A percentile compares a stretch with the other conserved stretches of the same genome.
Conservation (phyloP, 768 basidiomycete genomes). For the Saitozyma podzolica region DNA sequence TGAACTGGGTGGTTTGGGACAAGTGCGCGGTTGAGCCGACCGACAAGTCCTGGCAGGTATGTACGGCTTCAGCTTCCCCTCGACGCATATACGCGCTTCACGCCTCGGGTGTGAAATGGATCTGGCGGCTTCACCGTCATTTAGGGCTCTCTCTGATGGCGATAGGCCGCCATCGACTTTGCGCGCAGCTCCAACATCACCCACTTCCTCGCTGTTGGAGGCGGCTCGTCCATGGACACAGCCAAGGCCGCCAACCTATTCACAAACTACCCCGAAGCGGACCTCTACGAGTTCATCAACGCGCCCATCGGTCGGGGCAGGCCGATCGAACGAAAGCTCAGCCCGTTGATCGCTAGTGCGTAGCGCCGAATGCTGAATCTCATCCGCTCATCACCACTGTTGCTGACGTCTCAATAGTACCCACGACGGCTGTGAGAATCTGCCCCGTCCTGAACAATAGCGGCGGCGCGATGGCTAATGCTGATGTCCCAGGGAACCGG, state of each 20-base stretch:
- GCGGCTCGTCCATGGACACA: constrained; percentile 75
- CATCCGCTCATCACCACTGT: background rate
- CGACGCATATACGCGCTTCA: too few relatives aligned
- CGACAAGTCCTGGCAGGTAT: constrained; percentile 58
- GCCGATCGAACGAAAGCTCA: constrained; percentile 70
- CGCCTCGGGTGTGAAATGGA: too few relatives aligned
- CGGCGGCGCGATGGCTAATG: background rate
- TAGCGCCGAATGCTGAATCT: background rate
- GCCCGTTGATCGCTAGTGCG: constrained; percentile 79
- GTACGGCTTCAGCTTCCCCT: constrained; percentile 2
- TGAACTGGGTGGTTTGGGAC: constrained; percentile 39
- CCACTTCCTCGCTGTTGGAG: constrained; percentile 66
- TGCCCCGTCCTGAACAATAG: too few relatives aligned
- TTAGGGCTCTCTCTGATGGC: background rate
- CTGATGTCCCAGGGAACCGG: constrained; percentile 33
- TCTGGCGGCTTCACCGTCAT: background rate
- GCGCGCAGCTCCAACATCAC: constrained; percentile 82
- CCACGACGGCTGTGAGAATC: constrained; percentile 66
- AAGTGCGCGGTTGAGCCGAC: constrained; percentile 77
- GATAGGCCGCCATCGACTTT: constrained; percentile 82
- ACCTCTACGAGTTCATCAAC: constrained; percentile 95
- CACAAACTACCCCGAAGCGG: constrained; percentile 84
- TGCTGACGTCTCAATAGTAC: constrained; percentile 53
- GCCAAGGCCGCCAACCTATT: constrained; percentile 89
- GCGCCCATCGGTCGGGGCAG: constrained; percentile 91